Evolutionary conservation across 371 early-diverging fungal genomes (phyloP).

Genomic region (Choanephora cucurbitarum): DNA sequence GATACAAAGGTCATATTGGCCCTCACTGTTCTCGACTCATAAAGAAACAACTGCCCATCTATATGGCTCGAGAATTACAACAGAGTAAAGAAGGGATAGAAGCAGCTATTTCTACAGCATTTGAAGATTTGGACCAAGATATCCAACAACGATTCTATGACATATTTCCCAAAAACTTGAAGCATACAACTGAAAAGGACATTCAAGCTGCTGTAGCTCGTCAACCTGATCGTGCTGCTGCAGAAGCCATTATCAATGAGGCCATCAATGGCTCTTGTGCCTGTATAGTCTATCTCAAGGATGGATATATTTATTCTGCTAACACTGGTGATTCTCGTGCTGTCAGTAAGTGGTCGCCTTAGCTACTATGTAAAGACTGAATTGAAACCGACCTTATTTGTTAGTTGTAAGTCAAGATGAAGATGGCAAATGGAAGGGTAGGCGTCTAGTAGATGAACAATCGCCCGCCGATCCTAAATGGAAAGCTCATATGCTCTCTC

Average conservation of each 20-base stretch:
- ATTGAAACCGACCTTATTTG: too few relatives aligned
- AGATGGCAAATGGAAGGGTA: conserved; percentile 48
- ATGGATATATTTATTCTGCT: conserved; percentile 74
- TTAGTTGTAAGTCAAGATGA: conserved; percentile 49
- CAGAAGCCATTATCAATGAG: conserved; percentile 40
- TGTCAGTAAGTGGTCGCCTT: conserved; percentile 46
- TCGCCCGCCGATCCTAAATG: conserved; percentile 49
- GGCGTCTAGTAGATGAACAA: conserved; percentile 52
- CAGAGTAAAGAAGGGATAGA: conserved; percentile 8
- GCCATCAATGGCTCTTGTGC: conserved; percentile 83
- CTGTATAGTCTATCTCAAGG: conserved; percentile 72
- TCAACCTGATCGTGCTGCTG: conserved; percentile 33
- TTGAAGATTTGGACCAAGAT: conserved; percentile 57
- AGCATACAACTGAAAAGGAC: conserved; percentile 42
- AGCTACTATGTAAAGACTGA: too few relatives aligned
- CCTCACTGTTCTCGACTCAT: conserved; percentile 44
- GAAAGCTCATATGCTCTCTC: conserved; percentile 43
- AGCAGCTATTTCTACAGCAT: conserved; percentile 53
- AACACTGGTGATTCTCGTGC: conserved; percentile 78
- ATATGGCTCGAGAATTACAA: conserved; percentile 41
- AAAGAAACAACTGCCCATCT: conserved; percentile 42
- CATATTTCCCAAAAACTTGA: conserved; percentile 38
- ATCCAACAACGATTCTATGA: conserved; percentile 63
- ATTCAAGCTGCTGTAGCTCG: conserved; percentile 40
- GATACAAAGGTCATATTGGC: conserved; percentile 43